phyloP scores from a whole-genome alignment of 2,329 filamentous ascomycete species.

The Scolecobasidium constrictum region DNA sequence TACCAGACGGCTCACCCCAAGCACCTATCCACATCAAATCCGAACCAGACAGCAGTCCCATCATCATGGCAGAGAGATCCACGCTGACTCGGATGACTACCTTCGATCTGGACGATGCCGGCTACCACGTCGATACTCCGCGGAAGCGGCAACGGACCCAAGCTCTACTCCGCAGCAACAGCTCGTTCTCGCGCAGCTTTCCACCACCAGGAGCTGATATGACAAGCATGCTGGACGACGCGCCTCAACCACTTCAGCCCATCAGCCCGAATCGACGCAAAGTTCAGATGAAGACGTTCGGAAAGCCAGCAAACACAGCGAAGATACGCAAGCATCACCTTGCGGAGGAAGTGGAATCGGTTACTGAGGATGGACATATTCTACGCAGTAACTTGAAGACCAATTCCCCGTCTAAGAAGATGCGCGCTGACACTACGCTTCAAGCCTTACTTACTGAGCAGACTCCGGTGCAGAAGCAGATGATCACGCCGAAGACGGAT shows the following conservation, averaged over 20 bases:
- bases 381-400: not conserved
- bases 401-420: not conserved
- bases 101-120: slow-evolving; percentile 33
- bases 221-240: not conserved
- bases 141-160: slow-evolving; percentile 12
- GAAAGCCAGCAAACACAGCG: not conserved
- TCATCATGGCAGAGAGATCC: no score
- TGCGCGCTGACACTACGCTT: not conserved
- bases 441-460: not conserved
- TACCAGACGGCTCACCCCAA: not conserved
- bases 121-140: slow-evolving; percentile 22
- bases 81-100: slow-evolving; percentile 24
- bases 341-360: not conserved
- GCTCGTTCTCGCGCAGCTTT: not conserved
- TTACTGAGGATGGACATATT: not conserved
- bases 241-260: not conserved
- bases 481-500: no score
- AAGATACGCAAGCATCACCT: no score
- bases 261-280: not conserved
- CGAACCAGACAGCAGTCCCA: slow-evolving; percentile 3
- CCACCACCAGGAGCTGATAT: not conserved
- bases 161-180: not conserved
- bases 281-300: not conserved
- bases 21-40: slow-evolving; percentile 5
- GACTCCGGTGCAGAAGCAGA: no score